phyloP scores from a whole-genome alignment of 1,284 basidiomycete genomes.

The Exsudoporus floridanus region DNA sequence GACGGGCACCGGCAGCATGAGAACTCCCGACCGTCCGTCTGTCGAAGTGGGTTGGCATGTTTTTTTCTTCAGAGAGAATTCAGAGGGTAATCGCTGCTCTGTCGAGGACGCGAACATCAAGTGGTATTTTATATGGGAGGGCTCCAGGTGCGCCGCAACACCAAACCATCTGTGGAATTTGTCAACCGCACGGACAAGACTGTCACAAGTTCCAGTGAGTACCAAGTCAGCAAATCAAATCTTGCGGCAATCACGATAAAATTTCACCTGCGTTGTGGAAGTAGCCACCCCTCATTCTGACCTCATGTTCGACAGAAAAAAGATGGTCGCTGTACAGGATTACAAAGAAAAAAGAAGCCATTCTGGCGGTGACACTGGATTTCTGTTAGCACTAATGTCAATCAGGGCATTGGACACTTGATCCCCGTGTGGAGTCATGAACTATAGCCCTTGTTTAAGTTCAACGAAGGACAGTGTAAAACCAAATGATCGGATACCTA shows the following conservation, averaged over 20 bases:
- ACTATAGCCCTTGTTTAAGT: background rate
- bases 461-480: background rate
- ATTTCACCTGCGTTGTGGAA: background rate
- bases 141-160: background rate
- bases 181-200: background rate
- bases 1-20: background rate
- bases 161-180: background rate
- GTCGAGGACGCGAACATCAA: background rate
- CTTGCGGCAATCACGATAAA: background rate
- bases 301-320: background rate
- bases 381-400: background rate
- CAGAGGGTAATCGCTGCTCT: background rate
- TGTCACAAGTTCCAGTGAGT: background rate
- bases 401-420: background rate
- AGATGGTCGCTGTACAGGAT: background rate
- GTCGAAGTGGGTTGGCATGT: conserved; percentile 11
- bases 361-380: background rate
- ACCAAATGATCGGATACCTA: background rate
- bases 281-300: background rate
- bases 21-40: background rate
- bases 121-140: conserved; percentile 9
- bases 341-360: background rate
- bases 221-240: background rate
- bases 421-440: background rate
- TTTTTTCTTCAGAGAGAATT: background rate